Evolutionary conservation across 139 green algal genomes (phyloP), one percentile per base, ranked within the genome.

Genomic region (Desmodesmus armatus): DNA sequence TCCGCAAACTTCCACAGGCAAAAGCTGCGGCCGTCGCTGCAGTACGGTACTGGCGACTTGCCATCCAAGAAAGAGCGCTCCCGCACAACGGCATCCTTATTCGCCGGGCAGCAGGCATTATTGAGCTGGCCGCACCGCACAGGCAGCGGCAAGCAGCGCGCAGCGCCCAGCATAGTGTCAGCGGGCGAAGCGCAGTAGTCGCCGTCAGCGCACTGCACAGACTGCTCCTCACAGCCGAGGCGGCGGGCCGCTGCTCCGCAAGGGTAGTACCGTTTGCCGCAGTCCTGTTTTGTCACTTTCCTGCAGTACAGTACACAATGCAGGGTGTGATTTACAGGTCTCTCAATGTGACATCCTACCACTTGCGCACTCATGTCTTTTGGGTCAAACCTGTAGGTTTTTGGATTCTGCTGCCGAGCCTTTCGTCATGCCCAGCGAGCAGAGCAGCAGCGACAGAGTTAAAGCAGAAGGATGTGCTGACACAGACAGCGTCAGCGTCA

Each of bases 61-160:
- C 31, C 47, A 43, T 86, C 80, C 49, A 74, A 21, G 25, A 86
- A 29, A 49, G 37, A 86, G 11, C 49, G 69, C 69, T 86, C 80
- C 39, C 49, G 55, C 27, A 53, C 19, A 3, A 25, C 58, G 17
- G 69, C 49, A 21, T 72, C 67, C 37, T 71, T 80, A 53, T 86
- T 86, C 4, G 80, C 21, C 1, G 80, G 80, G 47, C 80, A 86
- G 80, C 80, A 86, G 25, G 49, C 67, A n/a, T 55, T 60, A 49
- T 79, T 77, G 11, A 29, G 19, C 9, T 2, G 27, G 49, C 80
- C 80, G 69, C 80, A 86, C n/a, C 53, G 58, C 1, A 49, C 1
- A 15, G 80, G 80, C 39, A 86, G 69, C n/a, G 80, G 80, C 51
- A 86, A 62, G 69, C 80, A 86, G 49, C 80, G 80, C 4, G 80